Evolutionary conservation across 306 rosid genomes (phyloP).

Genomic region (Fragaria nilgerrensis): DNA sequence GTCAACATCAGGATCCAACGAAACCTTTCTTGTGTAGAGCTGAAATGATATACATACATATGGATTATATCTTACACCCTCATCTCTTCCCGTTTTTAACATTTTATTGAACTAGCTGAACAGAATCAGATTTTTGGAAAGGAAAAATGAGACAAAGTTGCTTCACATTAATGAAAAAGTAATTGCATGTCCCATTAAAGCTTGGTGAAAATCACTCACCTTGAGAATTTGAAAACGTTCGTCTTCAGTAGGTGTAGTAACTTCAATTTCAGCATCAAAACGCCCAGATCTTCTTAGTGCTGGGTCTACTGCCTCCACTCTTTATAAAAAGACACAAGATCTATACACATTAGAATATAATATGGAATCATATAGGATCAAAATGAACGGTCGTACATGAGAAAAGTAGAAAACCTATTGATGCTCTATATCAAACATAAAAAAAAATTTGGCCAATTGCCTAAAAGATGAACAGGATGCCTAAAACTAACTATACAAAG

Average conservation of each 20-base stretch:
- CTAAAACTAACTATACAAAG: background rate
- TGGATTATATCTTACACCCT: slow-evolving; percentile 16
- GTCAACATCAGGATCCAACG: slow-evolving; percentile 52
- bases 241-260: slow-evolving; percentile 70
- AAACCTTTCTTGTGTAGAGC: slow-evolving; percentile 80
- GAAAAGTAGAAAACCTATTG: no score
- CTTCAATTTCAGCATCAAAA: slow-evolving; percentile 89
- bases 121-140: background rate
- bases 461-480: background rate
- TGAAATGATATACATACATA: slow-evolving; percentile 32
- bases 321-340: slow-evolving; percentile 30
- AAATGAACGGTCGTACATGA: no score
- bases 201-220: slow-evolving; percentile 40
- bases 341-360: slow-evolving; percentile 12
- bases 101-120: slow-evolving; percentile 9
- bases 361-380: background rate
- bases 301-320: slow-evolving; percentile 88
- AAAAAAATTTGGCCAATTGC: no score
- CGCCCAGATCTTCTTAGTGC: slow-evolving; percentile 86
- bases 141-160: background rate
- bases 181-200: background rate
- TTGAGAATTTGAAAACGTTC: slow-evolving; percentile 81
- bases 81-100: slow-evolving; percentile 13
- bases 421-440: no score
- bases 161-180: background rate